phyloP scores from a whole-genome alignment of 2,329 filamentous ascomycete species.

The Amauroascus verrucosus region DNA sequence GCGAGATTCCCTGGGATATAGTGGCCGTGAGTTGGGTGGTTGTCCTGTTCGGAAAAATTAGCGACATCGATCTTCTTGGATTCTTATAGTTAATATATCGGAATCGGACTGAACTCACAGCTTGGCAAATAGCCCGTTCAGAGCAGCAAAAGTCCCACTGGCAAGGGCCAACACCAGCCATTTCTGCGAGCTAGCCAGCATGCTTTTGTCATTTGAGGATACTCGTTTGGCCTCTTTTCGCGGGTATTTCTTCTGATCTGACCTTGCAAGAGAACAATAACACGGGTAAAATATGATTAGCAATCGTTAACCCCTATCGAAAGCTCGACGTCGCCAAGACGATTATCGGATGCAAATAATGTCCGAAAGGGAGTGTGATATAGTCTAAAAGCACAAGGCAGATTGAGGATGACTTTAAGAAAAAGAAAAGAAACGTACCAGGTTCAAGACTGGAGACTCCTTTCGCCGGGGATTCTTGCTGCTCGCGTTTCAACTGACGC shows the following conservation, averaged over 20 bases:
- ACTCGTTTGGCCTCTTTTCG: background rate
- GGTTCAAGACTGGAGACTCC: background rate
- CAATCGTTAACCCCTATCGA: background rate
- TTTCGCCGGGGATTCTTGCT: background rate
- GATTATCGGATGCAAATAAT: no score
- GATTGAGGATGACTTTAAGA: background rate
- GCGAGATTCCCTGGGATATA: slow-evolving; percentile 40
- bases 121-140: slow-evolving; percentile 59
- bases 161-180: slow-evolving; percentile 49
- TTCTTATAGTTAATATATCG: background rate
- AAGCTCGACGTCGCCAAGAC: background rate
- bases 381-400: background rate
- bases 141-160: slow-evolving; percentile 52
- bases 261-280: background rate
- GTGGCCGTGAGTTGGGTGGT: slow-evolving; percentile 50
- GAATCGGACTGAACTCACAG: slow-evolving; percentile 35
- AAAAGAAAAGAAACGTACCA: slow-evolving; percentile 4
- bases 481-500: background rate
- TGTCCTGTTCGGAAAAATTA: slow-evolving; percentile 35
- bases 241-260: background rate
- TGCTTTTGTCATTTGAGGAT: background rate
- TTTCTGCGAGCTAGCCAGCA: slow-evolving; percentile 15
- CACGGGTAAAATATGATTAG: background rate
- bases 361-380: no score
- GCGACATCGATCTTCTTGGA: background rate